phyloP scores from a whole-genome alignment of 345 rosid species.

The Microthlaspi erraticum region DNA sequence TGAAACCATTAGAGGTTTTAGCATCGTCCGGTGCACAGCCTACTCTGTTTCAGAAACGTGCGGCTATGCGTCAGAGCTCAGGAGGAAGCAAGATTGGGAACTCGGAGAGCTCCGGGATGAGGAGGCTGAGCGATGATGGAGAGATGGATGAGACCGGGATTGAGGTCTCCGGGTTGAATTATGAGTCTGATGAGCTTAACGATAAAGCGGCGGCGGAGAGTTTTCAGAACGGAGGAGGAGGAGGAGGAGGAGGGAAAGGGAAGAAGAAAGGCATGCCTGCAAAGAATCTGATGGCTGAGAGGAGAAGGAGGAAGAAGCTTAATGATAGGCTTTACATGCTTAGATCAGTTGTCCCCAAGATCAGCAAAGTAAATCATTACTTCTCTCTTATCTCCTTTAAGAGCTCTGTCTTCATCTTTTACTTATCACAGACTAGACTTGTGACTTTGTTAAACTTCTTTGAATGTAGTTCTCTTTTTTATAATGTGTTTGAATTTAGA shows the following conservation, averaged over 20 bases:
- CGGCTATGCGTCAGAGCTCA: conserved; percentile 62
- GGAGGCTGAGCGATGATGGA: conserved; percentile 50
- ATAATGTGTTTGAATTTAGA: conserved; percentile 13
- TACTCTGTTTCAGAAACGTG: conserved; percentile 84
- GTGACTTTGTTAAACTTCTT: no score
- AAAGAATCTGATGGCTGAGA: conserved; percentile 96
- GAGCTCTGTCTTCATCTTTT: conserved; percentile 1
- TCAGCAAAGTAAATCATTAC: conserved; percentile 76
- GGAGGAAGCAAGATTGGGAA: conserved; percentile 53
- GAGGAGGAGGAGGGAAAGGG: conserved; percentile 60
- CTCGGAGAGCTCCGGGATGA: conserved; percentile 58
- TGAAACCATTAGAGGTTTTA: conserved; percentile 65
- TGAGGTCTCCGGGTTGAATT: conserved; percentile 73
- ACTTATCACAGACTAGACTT: background rate
- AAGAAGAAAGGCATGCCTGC: conserved; percentile 95
- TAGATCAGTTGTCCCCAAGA: conserved; percentile 97
- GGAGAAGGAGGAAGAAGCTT: conserved; percentile 96
- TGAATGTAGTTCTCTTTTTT: conserved; percentile 25
- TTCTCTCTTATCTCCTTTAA: conserved; percentile 18
- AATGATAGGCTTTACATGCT: conserved; percentile 97
- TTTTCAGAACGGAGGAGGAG: conserved; percentile 58
- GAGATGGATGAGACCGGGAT: conserved; percentile 58
- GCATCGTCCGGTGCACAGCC: conserved; percentile 65
- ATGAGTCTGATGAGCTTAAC: conserved; percentile 73
- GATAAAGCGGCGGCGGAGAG: conserved; percentile 58